Evolutionary conservation across 148 eudicot species (phyloP).

Genomic region (Amaranthus palmeri): DNA sequence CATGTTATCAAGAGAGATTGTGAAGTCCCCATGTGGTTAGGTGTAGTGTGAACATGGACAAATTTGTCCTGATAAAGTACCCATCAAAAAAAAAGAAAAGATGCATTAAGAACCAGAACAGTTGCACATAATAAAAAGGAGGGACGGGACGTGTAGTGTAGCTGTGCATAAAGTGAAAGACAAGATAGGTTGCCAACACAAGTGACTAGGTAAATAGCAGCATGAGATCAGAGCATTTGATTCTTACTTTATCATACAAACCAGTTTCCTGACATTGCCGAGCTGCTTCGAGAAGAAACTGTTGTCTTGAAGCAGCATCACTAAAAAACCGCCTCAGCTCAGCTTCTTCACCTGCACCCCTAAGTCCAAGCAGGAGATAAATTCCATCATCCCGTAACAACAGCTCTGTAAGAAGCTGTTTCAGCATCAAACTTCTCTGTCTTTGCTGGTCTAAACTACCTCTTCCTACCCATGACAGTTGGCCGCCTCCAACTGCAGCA

Average conservation of each 20-base stretch:
- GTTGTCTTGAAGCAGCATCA: slow-evolving; percentile 54
- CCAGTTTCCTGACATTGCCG: slow-evolving; percentile 83
- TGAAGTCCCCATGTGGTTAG: no score
- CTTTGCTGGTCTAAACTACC: slow-evolving; percentile 83
- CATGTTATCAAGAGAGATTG: no score
- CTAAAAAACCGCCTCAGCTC: slow-evolving; percentile 72
- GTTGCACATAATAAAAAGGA: no score
- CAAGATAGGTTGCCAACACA: neutral
- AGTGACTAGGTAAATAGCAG: neutral
- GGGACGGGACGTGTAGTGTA: no score
- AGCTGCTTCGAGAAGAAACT: slow-evolving; percentile 88
- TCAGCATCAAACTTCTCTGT: slow-evolving; percentile 82
- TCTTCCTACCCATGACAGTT: slow-evolving; percentile 83
- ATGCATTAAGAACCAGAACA: no score
- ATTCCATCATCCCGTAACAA: slow-evolving; percentile 72
- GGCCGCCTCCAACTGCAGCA: slow-evolving; percentile 91
- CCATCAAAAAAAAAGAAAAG: no score
- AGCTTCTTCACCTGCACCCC: slow-evolving; percentile 94
- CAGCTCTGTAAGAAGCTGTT: slow-evolving; percentile 84
- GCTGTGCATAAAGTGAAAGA: neutral
- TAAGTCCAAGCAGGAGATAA: slow-evolving; percentile 69
- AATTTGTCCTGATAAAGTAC: no score
- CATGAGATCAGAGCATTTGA: slow-evolving; percentile 8
- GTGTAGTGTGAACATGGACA: no score
- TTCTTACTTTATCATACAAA: slow-evolving; percentile 70